A percentile compares a stretch with the other conserved stretches of the same genome.
phyloP scores from a whole-genome alignment of 352 stramenopile genomes.

The Phytophthora hybrid region DNA sequence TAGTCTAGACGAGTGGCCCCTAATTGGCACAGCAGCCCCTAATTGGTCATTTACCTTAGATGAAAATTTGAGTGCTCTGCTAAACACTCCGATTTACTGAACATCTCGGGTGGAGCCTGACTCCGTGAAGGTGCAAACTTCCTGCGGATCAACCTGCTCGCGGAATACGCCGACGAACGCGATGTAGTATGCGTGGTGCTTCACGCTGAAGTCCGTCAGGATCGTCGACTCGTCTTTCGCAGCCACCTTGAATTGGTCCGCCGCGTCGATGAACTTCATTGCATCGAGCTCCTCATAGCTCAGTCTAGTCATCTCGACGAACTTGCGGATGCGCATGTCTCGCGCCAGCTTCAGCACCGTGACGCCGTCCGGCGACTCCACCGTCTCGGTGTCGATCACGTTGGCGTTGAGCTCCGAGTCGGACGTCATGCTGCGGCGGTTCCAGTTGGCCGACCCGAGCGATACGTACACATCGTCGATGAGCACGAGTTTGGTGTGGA shows the following conservation, averaged over 20 bases:
- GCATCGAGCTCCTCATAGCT: constrained; percentile 41
- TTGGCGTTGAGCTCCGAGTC: constrained; percentile 70
- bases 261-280: constrained; percentile 58
- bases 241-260: constrained; percentile 46
- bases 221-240: constrained; percentile 32
- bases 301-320: background rate
- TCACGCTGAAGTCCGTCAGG: constrained; percentile 31
- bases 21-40: too few relatives aligned
- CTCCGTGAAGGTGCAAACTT: constrained; percentile 22
- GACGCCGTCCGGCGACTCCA: constrained; percentile 41
- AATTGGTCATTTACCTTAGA: too few relatives aligned
- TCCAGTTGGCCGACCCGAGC: constrained; percentile 72
- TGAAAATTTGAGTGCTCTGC: too few relatives aligned
- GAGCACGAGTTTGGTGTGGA: constrained; percentile 66
- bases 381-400: constrained; percentile 51
- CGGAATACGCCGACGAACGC: constrained; percentile 21
- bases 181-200: constrained; percentile 13
- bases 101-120: constrained; percentile 20
- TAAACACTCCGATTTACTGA: background rate
- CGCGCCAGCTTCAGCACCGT: constrained; percentile 32
- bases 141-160: constrained; percentile 29
- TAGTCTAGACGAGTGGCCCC: too few relatives aligned
- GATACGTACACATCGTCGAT: constrained; percentile 77
- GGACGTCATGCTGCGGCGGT: constrained; percentile 52
- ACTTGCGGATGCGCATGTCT: constrained; percentile 4